These are phyloP conservation scores for Lagenidium sp. DNA, from an alignment of 352 stramenopile species.

Conservation along the genomic window DNA sequence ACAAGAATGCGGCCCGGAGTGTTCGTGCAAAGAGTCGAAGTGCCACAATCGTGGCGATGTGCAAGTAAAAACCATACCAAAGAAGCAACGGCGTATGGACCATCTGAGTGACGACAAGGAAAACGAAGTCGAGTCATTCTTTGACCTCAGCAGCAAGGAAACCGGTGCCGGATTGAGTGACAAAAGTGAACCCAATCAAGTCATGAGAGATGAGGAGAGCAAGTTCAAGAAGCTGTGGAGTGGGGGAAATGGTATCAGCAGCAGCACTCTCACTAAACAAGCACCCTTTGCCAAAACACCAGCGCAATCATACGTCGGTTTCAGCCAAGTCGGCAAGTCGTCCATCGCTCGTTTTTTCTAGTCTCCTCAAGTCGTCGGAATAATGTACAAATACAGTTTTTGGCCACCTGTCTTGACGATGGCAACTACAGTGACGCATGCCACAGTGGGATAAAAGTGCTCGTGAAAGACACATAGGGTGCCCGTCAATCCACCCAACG, in stretches of 20 bases:
- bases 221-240: slow-evolving; percentile 20
- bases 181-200: slow-evolving; percentile 7
- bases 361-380: no score
- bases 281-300: no score
- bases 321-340: no score
- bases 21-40: slow-evolving; percentile 42
- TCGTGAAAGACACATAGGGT: no score
- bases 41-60: slow-evolving; percentile 41
- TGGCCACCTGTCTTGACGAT: slow-evolving; percentile 1
- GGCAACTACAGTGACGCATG: not conserved
- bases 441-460: not conserved
- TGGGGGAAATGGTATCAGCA: slow-evolving; percentile 10
- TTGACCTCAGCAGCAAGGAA: slow-evolving; percentile 17
- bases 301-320: slow-evolving; percentile 1
- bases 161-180: no score
- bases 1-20: slow-evolving; percentile 29
- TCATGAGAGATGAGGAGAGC: not conserved
- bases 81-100: slow-evolving; percentile 10
- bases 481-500: no score
- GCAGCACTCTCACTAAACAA: slow-evolving; percentile 2
- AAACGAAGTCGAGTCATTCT: slow-evolving; percentile 30
- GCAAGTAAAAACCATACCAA: slow-evolving; percentile 3
- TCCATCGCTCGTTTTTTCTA: slow-evolving; percentile 20
- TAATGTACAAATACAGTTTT: no score
- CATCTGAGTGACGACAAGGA: slow-evolving; percentile 13